A percentile compares a stretch with the other conserved stretches of the same genome.
phyloP scores from a whole-genome alignment of 768 basidiomycete species.

The Tubosaeta sp. region DNA sequence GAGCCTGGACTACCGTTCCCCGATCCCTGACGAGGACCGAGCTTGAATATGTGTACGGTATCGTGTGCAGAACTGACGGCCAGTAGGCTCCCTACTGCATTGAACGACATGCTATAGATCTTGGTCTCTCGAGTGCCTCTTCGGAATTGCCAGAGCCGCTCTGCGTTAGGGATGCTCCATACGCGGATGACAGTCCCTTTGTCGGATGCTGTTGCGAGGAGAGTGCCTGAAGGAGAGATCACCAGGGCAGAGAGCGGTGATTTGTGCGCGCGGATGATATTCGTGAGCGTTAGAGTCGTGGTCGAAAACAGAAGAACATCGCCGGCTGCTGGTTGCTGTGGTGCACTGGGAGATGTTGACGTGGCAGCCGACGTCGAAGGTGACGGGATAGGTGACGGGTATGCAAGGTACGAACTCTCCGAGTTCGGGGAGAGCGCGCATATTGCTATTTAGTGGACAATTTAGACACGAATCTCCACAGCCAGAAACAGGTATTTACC shows the following conservation, averaged over 20 bases:
- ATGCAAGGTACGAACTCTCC: conserved; percentile 91
- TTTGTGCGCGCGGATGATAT: conserved; percentile 98
- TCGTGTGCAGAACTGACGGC: conserved; percentile 91
- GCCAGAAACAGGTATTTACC: conserved; percentile 43
- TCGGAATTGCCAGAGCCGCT: conserved; percentile 94
- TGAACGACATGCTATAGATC: conserved; percentile 87
- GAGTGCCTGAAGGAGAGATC: conserved; percentile 80
- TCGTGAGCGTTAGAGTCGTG: conserved; percentile 83
- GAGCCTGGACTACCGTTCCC: conserved; percentile 6
- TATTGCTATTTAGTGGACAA: conserved; percentile 56
- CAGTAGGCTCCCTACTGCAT: conserved; percentile 73
- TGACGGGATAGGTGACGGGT: conserved; percentile 91
- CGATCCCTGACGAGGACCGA: conserved; percentile 43
- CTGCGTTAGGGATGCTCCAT: conserved; percentile 84
- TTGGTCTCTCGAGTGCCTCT: conserved; percentile 81
- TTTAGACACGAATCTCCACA: background rate
- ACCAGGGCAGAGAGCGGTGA: conserved; percentile 83
- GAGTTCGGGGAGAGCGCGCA: conserved; percentile 92
- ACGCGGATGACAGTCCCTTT: conserved; percentile 98
- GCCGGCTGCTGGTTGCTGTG: conserved; percentile 49
- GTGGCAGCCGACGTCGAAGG: conserved; percentile 55
- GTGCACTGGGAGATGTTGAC: conserved; percentile 34
- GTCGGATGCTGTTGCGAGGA: conserved; percentile 90
- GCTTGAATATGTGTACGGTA: conserved; percentile 95
- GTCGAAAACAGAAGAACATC: conserved; percentile 96